Percentiles rank a stretch among this genome's conserved stretches.
Evolutionary conservation across 1,284 basidiomycete genomes (phyloP).

Genomic region (Lentinus polychrous): DNA sequence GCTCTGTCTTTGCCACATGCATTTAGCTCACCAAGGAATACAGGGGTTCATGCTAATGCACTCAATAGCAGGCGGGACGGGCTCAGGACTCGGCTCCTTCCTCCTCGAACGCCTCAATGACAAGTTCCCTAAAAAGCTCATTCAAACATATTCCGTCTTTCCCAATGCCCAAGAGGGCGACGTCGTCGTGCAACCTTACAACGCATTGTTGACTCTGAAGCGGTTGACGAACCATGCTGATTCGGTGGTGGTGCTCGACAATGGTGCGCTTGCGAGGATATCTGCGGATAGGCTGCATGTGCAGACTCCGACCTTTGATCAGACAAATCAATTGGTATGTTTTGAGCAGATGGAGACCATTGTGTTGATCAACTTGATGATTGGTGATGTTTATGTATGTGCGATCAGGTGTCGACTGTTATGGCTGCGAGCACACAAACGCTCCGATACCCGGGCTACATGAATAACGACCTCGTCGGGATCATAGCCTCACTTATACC

Average conservation of each 20-base stretch:
- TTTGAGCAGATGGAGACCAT: not conserved
- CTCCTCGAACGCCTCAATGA: slow-evolving; percentile 95
- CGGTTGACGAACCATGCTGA: slow-evolving; percentile 95
- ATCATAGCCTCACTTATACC: slow-evolving; percentile 97
- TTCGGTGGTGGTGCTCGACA: slow-evolving; percentile 95
- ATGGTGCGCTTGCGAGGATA: slow-evolving; percentile 89
- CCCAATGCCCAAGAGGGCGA: slow-evolving; percentile 89
- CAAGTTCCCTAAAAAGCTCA: slow-evolving; percentile 97
- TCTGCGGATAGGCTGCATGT: slow-evolving; percentile 88
- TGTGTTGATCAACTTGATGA: not conserved
- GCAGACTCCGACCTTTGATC: slow-evolving; percentile 88
- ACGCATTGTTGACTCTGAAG: slow-evolving; percentile 92
- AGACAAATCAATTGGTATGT: slow-evolving; percentile 82
- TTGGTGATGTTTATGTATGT: not conserved
- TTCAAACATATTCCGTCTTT: slow-evolving; percentile 99
- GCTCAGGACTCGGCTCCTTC: slow-evolving; percentile 96
- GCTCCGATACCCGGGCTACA: slow-evolving; percentile 95
- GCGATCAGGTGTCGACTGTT: slow-evolving; percentile 78
- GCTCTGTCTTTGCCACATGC: not conserved
- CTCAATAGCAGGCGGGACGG: slow-evolving; percentile 98
- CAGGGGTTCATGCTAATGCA: slow-evolving; percentile 99
- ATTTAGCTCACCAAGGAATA: no score
- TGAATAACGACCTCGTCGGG: slow-evolving; percentile 99
- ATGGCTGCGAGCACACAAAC: slow-evolving; percentile 98
- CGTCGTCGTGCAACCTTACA: slow-evolving; percentile 98